Base-by-base conservation (phyloP, 192 early-diverging fungal genomes). In the Gigaspora rosea region DNA sequence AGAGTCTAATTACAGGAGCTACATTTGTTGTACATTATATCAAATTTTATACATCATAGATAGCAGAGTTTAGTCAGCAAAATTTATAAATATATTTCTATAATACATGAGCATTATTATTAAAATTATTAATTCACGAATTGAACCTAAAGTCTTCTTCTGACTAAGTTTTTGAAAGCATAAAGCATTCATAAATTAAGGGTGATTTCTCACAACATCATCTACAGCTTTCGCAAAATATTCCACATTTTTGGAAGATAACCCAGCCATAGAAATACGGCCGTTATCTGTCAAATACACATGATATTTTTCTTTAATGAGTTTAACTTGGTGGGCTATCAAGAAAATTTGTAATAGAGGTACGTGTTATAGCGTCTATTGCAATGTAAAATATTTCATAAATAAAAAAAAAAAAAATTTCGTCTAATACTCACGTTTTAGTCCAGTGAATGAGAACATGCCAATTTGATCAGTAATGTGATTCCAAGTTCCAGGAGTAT, bases 381-480 rank as follows among this genome's bases (percentile, higher is more conserved):
- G 18, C 10, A 9, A 32, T 2, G n/a, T 5, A 35, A 68, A 33
- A 22, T 47, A 49, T 41, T n/a, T 18, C 32, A 35, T 35, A 36
- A 71, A 20, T 20, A 16, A 71, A 56, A 0, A 71, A 16, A 32
- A n/a, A 36, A 52, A 15, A 27, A 7, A 70, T 41, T 18, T 16
- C 4, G 75, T 35, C 8, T 33, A 78, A 33, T 36, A 82, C 77
- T 72, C 84, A 89, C 87, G 77, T 57, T 75, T 89, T 71, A 98
- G 83, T 16, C 97, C 97, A 2, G 97, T 98, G 84, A 91, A 99
- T 27, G 92, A 93, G 82, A 99, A 99, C 97, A 99, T 99, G 79
- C 97, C 97, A 80, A 98, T 97, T 84, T 99, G 97, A 66, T 92
- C 90, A 8, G 89, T 79, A 79, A 99, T 97, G 73, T 99, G 97